A percentile compares a stretch with the other conserved stretches of the same genome.
Conservation (phyloP, 345 rosid genomes). For the Limnanthes douglasii region DNA sequence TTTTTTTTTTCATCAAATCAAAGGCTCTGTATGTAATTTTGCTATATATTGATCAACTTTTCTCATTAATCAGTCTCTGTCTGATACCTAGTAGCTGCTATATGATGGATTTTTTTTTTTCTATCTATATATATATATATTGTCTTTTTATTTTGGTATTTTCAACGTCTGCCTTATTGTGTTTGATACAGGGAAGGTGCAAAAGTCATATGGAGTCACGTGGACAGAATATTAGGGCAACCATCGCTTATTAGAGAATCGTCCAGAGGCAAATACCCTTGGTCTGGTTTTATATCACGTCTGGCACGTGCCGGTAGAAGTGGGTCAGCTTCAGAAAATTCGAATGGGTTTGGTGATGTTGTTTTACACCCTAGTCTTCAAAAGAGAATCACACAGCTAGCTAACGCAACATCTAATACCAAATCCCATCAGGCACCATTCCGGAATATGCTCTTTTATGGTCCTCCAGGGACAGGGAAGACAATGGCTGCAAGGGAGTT, state of each 20-base stretch:
- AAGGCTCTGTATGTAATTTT: too few relatives aligned
- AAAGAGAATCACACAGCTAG: slow-evolving; percentile 66
- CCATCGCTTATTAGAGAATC: slow-evolving; percentile 95
- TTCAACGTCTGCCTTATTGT: too few relatives aligned
- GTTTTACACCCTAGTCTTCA: slow-evolving; percentile 74
- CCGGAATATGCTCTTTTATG: slow-evolving; percentile 89
- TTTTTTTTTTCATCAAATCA: too few relatives aligned
- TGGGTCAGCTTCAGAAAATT: slow-evolving; percentile 24
- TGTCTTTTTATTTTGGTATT: too few relatives aligned
- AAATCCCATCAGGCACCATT: slow-evolving; percentile 91
- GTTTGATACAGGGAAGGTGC: slow-evolving; percentile 81
- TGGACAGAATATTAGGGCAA: slow-evolving; percentile 93
- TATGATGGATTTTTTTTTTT: too few relatives aligned
- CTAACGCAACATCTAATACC: slow-evolving; percentile 94
- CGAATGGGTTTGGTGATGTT: slow-evolving; percentile 92
- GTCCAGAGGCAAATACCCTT: slow-evolving; percentile 92
- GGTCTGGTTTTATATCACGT: slow-evolving; percentile 68
- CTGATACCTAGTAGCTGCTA: neutral
- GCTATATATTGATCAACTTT: slow-evolving; percentile 3
- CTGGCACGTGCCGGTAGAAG: slow-evolving; percentile 23
- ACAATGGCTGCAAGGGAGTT: slow-evolving; percentile 98
- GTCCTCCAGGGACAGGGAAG: slow-evolving; percentile 99
- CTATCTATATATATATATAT: too few relatives aligned
- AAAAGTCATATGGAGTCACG: slow-evolving; percentile 92
- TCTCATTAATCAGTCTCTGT: neutral